phyloP scores from a whole-genome alignment of 176 grass and related monocot species.

The Avena insularis region DNA sequence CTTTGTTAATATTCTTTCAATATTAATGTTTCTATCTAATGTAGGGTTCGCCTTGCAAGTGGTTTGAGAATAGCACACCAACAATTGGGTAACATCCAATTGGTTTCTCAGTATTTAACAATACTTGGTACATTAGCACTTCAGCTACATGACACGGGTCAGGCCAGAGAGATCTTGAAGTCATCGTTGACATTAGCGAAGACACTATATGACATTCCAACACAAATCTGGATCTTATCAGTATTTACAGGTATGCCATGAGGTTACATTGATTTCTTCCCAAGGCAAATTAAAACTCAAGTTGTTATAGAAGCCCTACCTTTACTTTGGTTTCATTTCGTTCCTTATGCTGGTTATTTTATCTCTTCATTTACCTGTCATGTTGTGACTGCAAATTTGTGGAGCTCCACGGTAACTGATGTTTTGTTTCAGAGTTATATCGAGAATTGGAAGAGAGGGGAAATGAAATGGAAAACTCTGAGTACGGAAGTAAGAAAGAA shows the following conservation, averaged over 20 bases:
- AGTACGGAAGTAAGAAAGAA: constrained; percentile 94
- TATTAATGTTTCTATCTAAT: constrained; percentile 41
- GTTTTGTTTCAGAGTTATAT: constrained; percentile 77
- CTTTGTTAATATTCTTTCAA: constrained; percentile 21
- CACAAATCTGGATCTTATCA: constrained; percentile 97
- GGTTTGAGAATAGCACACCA: constrained; percentile 98
- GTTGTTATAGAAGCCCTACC: neutral
- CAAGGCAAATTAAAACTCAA: too few relatives aligned
- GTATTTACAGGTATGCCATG: constrained; percentile 78
- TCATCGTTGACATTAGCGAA: constrained; percentile 92
- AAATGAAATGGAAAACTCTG: constrained; percentile 91
- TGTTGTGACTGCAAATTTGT: constrained; percentile 22
- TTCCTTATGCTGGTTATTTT: constrained; percentile 8
- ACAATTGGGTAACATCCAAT: constrained; percentile 95
- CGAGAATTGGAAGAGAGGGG: constrained; percentile 74
- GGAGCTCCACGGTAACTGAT: constrained; percentile 35
- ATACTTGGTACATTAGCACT: constrained; percentile 91
- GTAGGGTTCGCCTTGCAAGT: constrained; percentile 88
- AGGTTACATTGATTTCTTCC: constrained; percentile 3
- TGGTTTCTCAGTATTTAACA: constrained; percentile 98
- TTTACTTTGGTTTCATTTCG: constrained; percentile 8
- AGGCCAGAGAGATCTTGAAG: constrained; percentile 96
- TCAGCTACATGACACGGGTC: constrained; percentile 86
- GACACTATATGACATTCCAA: constrained; percentile 96
- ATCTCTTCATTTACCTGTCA: constrained; percentile 12